A percentile compares a stretch with the other conserved stretches of the same genome.
Conservation (phyloP, 305 asterid genomes). For the Ilex paraguariensis region DNA sequence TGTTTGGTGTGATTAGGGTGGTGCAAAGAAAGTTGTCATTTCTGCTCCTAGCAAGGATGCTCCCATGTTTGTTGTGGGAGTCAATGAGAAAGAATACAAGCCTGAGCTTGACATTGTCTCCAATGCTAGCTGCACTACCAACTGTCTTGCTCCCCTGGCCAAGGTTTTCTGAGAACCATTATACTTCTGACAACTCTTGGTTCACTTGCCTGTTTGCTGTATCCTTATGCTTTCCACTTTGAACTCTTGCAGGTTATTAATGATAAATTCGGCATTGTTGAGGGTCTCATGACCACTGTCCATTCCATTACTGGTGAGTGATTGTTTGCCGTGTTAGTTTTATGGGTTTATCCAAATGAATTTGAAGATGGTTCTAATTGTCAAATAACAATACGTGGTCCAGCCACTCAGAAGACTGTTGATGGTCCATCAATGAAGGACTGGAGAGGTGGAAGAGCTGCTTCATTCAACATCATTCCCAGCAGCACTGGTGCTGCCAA, state of each 20-base stretch:
- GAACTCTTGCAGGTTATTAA: slow-evolving; percentile 49
- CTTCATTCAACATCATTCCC: slow-evolving; percentile 84
- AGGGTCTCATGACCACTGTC: slow-evolving; percentile 90
- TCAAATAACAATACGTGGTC: neutral
- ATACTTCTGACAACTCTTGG: no score
- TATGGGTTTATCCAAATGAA: no score
- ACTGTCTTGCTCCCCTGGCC: slow-evolving; percentile 90
- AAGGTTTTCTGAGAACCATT: slow-evolving; percentile 37
- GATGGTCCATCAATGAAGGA: slow-evolving; percentile 93
- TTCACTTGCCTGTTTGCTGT: no score
- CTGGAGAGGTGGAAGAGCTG: slow-evolving; percentile 96
- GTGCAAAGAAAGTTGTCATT: slow-evolving; percentile 83
- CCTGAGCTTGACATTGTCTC: slow-evolving; percentile 66
- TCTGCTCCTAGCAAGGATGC: slow-evolving; percentile 94
- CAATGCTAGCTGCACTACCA: slow-evolving; percentile 90
- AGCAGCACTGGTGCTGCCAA: slow-evolving; percentile 98
- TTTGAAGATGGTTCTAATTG: no score
- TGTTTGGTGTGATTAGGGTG: slow-evolving; percentile 41
- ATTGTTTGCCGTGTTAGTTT: no score
- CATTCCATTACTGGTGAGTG: slow-evolving; percentile 77
- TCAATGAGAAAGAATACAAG: slow-evolving; percentile 73
- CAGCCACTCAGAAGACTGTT: slow-evolving; percentile 90
- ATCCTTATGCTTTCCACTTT: no score
- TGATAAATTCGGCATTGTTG: slow-evolving; percentile 81
- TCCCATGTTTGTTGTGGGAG: slow-evolving; percentile 93